Conservation (phyloP, 2,329 filamentous ascomycete species). For the Tolypocladium inflatum region DNA sequence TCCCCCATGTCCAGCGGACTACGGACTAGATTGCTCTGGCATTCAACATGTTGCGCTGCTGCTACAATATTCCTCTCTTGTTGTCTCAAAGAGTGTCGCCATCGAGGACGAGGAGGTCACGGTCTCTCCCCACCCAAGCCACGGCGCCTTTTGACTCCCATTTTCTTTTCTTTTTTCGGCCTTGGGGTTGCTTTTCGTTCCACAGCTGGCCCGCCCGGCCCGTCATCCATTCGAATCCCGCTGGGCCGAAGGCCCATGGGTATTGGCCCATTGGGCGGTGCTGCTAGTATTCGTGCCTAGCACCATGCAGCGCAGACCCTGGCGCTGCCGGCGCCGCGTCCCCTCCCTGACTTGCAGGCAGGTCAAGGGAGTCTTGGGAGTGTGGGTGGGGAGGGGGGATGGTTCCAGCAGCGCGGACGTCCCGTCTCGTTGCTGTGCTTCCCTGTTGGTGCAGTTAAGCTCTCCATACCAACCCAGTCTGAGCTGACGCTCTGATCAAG, state of each 20-base stretch:
- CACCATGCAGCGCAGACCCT: not conserved
- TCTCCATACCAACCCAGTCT: not conserved
- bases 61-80: not conserved
- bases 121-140: not conserved
- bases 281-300: not conserved
- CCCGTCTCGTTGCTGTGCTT: not conserved
- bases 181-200: not conserved
- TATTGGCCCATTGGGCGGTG: not conserved
- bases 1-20: not conserved
- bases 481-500: not conserved
- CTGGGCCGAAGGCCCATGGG: not conserved
- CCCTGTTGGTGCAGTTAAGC: not conserved
- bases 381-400: not conserved
- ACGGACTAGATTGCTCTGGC: not conserved
- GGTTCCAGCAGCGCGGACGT: not conserved
- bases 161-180: not conserved
- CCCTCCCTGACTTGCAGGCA: not conserved
- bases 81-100: not conserved
- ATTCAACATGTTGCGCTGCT: not conserved
- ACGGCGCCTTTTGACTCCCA: not conserved
- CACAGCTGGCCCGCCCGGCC: not conserved
- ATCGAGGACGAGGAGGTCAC: not conserved
- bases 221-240: not conserved
- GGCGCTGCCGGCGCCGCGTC: not conserved
- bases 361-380: not conserved